Base-by-base conservation (phyloP, 306 rosid genomes). In the Benincasa hispida region DNA sequence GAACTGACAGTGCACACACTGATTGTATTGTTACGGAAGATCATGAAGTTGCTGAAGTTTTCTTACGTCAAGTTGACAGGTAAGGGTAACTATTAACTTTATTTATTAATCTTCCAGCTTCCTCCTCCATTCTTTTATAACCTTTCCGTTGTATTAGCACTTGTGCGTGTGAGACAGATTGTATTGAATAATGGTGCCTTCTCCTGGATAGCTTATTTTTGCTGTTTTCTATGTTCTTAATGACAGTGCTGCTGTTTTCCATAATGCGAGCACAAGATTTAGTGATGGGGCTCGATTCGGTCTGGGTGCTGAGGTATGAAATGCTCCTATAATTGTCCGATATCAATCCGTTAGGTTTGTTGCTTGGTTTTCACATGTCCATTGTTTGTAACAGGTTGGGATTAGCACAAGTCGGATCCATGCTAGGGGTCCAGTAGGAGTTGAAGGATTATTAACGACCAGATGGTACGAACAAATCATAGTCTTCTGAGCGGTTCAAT, bases 401-500 rank as follows among this genome's bases (percentile, higher is more conserved):
- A 89, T 90, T 81, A 94, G 99, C 87, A 94, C 99, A 73, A 87
- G 99, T 85, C 85, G 99, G 60, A 92, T 94, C 83, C 99, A 94
- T 76, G 98, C 99, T 41, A 91, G 98, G 37, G 99, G 99, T 76
- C 99, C 99, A 0, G 99, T 94, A 15, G 99, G 99, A 90, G 98
- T 94, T 45, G 99, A 92, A 80, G 99, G 99, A 83, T 79, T 94
- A 76, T 80, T 94, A 83, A 94, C 99, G 45, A 94, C 96, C 34
- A 79, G 92, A 89, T 94, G 99, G 99, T 94, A 92, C 22, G 85
- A 54, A 28, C 83, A 75, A 22, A 72, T 72, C 47, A 28, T 27
- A 28, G 4, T 30, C 34, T 47, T 30, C 37, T 21, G 28, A 32
- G 50, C 35, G 34, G 34, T 55, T 34, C 19, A 27, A 65, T 18